Base-by-base conservation (phyloP, 495 filamentous ascomycete species). In the Melanomma pulvis-pyrius region DNA sequence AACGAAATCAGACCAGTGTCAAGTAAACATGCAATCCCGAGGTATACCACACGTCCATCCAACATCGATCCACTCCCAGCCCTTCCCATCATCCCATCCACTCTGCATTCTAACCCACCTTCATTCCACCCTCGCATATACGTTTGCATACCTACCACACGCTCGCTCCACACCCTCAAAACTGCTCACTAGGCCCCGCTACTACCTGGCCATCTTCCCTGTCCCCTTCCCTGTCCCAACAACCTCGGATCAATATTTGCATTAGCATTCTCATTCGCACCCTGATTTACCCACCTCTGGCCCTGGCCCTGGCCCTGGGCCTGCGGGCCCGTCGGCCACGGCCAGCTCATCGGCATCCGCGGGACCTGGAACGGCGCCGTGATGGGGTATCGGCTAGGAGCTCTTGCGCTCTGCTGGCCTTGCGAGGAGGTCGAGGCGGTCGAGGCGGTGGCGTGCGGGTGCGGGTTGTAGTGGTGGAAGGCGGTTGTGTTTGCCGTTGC, bases 311-410 rank as follows among this genome's bases (percentile, higher is more conserved):
- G 32, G n/a, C 13, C 13, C 32, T 36, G 32, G 13, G 32, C 39
- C 19, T 7, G 15, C 26, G 50, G 48, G 15, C 12, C 47, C 25
- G 17, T 30, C 11, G 48, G 46, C 26, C 17, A 24, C 9, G 60
- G 60, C 60, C 60, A 63, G 19, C 26, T 29, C 36, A 46, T 19
- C 29, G 49, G 49, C 49, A 63, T 44, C 21, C 60, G 8, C 12
- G 60, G 60, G 4, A 63, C 32, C 50, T 63, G 60, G 41, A 63
- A 63, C 4, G 60, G 60, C 22, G 60, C 60, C 28, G 60, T 63
- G 24, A 63, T 55, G 21, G 44, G 60, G 26, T 63, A 24, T 26
- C 29, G n/a, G 19, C 46, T 22, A 7, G 24, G 3, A 8, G 24
- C 48, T 30, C 29, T 55, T 19, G 26, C 46, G 4, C 26, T 9